Evolutionary conservation across 2,329 filamentous ascomycete genomes (phyloP), one percentile per base, ranked within the genome.

Genomic region (Elsinoe ampelina): DNA sequence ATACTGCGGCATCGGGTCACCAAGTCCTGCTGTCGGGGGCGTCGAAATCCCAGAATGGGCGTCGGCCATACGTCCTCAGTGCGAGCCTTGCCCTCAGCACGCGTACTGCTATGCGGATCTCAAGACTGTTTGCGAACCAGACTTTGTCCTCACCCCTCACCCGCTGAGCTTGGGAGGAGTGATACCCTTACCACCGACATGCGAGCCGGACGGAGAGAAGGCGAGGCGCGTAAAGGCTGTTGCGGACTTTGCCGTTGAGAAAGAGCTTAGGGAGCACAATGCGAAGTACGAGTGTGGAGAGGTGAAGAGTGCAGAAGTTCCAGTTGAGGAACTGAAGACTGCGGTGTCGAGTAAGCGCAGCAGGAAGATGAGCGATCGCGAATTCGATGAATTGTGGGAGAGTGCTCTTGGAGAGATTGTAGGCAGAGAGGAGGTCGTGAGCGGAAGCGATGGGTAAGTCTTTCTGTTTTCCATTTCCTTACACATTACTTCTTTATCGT

Each of bases 171-270:
- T 96, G 0, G 84, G 85, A 50, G 91, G 93, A 0, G 67, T 95
- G 2, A 67, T 97, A 4, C 93, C 93, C 6, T 74, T 98, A 7
- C 84, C 91, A 5, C 92, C 95, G 1, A 91, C 89, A 3, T 98
- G 93, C 70, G 92, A 96, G 71, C 87, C 93, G 0, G 95, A 98
- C 70, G 90, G 90, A 59, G 89, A 95, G 66, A 96, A 95, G 70
- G 89, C 86, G 6, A 83, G 89, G 38, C 86, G 87, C 15, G 86
- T 97, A 50, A 89, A 92, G 65, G 82, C 85, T 17, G 89, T 98
- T 13, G 89, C 91, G 6, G 86, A 97, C 68, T 87, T 85, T 69
- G 90, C 88, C 1, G 80, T 97, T 3, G 89, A 95, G 65, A 59
- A 57, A 30, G 86, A 91, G 64, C 79, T 98, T 50, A 82, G 93